Percentiles rank a stretch among this genome's conserved stretches.
These are phyloP conservation scores for Hypericum androsaemum DNA, from an alignment of 345 rosid species.

Conservation along the genomic window DNA sequence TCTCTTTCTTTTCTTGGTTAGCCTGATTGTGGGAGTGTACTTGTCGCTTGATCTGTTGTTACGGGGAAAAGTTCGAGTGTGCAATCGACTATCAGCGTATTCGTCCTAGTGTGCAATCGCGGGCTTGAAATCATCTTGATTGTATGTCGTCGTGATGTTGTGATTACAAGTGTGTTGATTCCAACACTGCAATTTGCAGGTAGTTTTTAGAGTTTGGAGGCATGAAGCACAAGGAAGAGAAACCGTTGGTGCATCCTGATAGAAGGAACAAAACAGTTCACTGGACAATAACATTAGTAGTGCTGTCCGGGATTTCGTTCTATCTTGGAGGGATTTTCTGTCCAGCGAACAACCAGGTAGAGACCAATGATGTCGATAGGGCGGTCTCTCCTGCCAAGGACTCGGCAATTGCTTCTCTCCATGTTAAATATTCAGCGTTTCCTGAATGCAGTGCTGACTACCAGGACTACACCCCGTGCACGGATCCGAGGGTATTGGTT, in stretches of 20 bases:
- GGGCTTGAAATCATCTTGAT: too few species aligned
- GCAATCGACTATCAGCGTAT: too few species aligned
- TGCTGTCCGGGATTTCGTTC: conserved; percentile 74
- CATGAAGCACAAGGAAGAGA: conserved; percentile 87
- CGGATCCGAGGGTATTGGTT: conserved; percentile 73
- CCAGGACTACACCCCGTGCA: conserved; percentile 98
- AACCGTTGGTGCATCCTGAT: conserved; percentile 39
- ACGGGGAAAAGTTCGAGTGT: too few species aligned
- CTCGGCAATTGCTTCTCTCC: conserved; percentile 32
- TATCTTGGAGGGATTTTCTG: conserved; percentile 80
- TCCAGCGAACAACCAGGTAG: conserved; percentile 36
- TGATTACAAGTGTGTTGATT: too few species aligned
- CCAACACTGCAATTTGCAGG: conserved; percentile 29
- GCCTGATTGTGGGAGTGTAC: too few species aligned
- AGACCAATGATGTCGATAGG: conserved; percentile 17
- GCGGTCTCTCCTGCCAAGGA: conserved; percentile 44
- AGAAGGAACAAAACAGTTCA: conserved; percentile 40
- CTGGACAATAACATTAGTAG: conserved; percentile 32
- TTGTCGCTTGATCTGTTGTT: too few species aligned
- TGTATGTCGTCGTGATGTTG: too few species aligned
- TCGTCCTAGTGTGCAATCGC: too few species aligned
- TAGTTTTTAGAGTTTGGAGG: conserved; percentile 11
- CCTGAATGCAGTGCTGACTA: conserved; percentile 69
- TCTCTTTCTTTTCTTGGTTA: too few species aligned
- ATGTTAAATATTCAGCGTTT: conserved; percentile 47